Evolutionary conservation across 352 stramenopile species (phyloP).

Genomic region (Globisporangium spinosum): DNA sequence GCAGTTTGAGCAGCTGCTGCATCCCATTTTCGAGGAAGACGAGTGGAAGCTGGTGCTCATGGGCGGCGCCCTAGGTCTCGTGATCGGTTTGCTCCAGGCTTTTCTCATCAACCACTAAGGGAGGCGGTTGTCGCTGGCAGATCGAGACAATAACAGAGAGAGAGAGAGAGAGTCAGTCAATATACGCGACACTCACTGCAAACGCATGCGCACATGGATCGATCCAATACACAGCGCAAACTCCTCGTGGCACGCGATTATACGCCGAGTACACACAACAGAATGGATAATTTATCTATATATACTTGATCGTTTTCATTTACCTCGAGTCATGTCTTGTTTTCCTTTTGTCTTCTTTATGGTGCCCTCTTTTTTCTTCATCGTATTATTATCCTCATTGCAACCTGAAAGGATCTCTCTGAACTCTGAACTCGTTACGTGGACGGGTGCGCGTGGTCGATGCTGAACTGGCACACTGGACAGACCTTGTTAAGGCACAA

Average conservation of each 20-base stretch:
- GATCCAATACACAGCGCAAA: background rate
- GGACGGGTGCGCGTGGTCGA: constrained; percentile 36
- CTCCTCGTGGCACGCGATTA: constrained; percentile 11
- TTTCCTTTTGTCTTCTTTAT: too few relatives aligned
- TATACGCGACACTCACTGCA: constrained; percentile 4
- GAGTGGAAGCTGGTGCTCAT: constrained; percentile 98
- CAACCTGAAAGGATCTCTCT: background rate
- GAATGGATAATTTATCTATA: constrained; percentile 56
- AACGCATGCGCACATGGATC: background rate
- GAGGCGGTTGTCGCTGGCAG: background rate
- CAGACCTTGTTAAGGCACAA: constrained; percentile 90
- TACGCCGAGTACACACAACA: constrained; percentile 3
- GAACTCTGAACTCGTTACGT: constrained; percentile 11
- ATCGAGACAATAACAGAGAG: background rate
- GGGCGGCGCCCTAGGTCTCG: constrained; percentile 90
- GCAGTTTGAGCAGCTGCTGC: constrained; percentile 95
- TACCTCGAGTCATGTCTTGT: too few relatives aligned
- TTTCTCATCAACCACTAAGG: constrained; percentile 81
- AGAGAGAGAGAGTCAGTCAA: background rate
- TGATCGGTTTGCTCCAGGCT: constrained; percentile 91
- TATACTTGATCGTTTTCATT: constrained; percentile 26
- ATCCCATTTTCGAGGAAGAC: constrained; percentile 98
- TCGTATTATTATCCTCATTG: background rate
- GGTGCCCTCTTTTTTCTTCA: too few relatives aligned
- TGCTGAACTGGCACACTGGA: constrained; percentile 85